Evolutionary conservation across 805 yeast species (phyloP).

Genomic region (Lachancea dasiensis): DNA sequence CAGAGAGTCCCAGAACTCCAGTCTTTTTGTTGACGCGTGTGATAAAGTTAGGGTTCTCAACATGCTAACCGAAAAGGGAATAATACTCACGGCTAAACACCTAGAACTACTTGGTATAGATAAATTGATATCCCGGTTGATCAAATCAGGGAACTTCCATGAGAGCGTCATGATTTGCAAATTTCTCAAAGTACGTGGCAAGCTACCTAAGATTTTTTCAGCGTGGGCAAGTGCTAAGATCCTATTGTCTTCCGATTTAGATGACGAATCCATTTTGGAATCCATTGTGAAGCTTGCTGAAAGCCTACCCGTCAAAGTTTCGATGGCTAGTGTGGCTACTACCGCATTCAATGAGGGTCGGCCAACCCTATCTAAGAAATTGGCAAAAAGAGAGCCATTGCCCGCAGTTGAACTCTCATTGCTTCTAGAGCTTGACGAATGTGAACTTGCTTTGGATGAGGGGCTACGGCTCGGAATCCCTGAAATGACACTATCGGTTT

Average conservation of each 20-base stretch:
- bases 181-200: conserved; percentile 39
- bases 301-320: conserved; percentile 5
- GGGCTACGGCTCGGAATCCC: conserved; percentile 56
- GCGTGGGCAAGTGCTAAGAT: conserved; percentile 81
- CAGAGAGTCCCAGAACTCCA: conserved; percentile 49
- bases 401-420: conserved; percentile 56
- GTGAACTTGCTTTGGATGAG: conserved; percentile 60
- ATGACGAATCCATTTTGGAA: conserved; percentile 55
- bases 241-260: conserved; percentile 42
- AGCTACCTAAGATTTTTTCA: conserved; percentile 46
- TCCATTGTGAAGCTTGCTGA: conserved; percentile 43
- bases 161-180: conserved; percentile 59
- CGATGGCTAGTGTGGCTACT: conserved; percentile 23
- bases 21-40: conserved; percentile 56
- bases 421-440: conserved; percentile 65
- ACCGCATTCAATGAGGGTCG: conserved; percentile 59
- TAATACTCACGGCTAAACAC: conserved; percentile 59
- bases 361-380: conserved; percentile 51
- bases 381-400: conserved; percentile 60
- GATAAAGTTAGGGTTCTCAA: conserved; percentile 62
- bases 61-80: conserved; percentile 57
- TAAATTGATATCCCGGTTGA: conserved; percentile 49
- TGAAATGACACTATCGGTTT: conserved; percentile 43
- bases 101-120: conserved; percentile 48
- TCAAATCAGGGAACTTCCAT: conserved; percentile 53